Percentiles rank a stretch among this genome's conserved stretches.
Conservation (phyloP, 2,329 filamentous ascomycete genomes). For the Leptoxyphium fumago region DNA sequence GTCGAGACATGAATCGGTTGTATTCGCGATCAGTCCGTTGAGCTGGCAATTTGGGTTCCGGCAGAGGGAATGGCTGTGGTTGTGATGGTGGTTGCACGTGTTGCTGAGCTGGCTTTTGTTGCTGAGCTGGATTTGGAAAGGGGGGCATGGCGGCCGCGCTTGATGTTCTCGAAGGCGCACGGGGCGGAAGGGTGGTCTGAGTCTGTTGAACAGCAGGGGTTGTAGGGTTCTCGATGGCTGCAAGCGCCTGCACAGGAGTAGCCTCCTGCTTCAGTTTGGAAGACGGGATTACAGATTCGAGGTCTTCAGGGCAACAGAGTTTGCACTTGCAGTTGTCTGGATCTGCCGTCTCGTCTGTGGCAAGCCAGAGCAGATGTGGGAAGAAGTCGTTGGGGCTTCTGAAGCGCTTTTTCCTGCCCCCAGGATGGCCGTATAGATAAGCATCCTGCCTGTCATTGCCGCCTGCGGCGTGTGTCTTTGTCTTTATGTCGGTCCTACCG, state of each 20-base stretch:
- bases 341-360: slow-evolving; percentile 37
- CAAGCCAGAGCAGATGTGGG: slow-evolving; percentile 43
- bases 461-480: slow-evolving; percentile 34
- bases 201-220: neutral
- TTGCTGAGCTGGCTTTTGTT: neutral
- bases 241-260: slow-evolving; percentile 6
- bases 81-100: slow-evolving; percentile 2
- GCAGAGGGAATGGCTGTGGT: slow-evolving; percentile 21
- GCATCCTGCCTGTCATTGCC: slow-evolving; percentile 42
- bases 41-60: slow-evolving; percentile 28
- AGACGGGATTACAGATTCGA: slow-evolving; percentile 26
- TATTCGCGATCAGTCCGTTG: slow-evolving; percentile 36
- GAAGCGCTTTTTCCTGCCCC: slow-evolving; percentile 42
- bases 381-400: slow-evolving; percentile 46
- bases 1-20: slow-evolving; percentile 35
- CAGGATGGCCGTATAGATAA: slow-evolving; percentile 46
- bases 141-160: slow-evolving; percentile 4
- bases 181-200: slow-evolving; percentile 4
- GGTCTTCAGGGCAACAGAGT: slow-evolving; percentile 40
- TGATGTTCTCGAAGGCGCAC: slow-evolving; percentile 7
- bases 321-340: slow-evolving; percentile 43
- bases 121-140: neutral
- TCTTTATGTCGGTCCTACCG: slow-evolving; percentile 28
- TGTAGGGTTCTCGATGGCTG: neutral
- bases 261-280: slow-evolving; percentile 7